Conservation (phyloP, 192 early-diverging fungal genomes). For the Glomus cerebriforme region DNA sequence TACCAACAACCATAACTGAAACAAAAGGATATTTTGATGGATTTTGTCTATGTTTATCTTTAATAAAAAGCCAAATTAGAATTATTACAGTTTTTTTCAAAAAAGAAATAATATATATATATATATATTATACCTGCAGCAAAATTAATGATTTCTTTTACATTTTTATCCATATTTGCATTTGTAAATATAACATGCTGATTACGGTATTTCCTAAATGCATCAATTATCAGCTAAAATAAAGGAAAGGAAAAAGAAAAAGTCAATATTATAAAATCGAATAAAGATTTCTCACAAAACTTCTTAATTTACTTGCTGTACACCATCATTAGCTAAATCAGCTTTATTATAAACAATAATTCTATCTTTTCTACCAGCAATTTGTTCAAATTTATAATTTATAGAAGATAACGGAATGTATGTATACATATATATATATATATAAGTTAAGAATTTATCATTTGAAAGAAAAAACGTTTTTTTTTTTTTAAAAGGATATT, state of each 20-base stretch:
- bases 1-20: slow-evolving; percentile 84
- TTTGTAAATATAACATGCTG: slow-evolving; percentile 69
- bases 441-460: not conserved
- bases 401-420: slow-evolving; percentile 86
- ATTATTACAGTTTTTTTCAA: no score
- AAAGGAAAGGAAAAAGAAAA: not conserved
- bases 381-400: slow-evolving; percentile 78
- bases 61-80: not conserved
- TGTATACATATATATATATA: slow-evolving; percentile 28
- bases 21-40: slow-evolving; percentile 27
- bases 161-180: slow-evolving; percentile 56
- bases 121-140: slow-evolving; percentile 49
- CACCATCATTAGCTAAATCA: slow-evolving; percentile 77
- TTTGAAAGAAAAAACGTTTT: not conserved
- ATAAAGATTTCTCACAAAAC: not conserved
- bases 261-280: not conserved
- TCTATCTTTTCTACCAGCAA: slow-evolving; percentile 64
- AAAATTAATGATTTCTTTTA: slow-evolving; percentile 68
- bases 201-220: slow-evolving; percentile 46
- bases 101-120: no score
- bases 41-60: slow-evolving; percentile 42
- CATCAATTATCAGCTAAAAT: slow-evolving; percentile 26
- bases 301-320: slow-evolving; percentile 38
- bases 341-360: slow-evolving; percentile 92
- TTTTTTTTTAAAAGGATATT: slow-evolving; percentile 40